These are phyloP conservation scores for Bauhinia variegata DNA, from an alignment of 306 rosid genomes.

Conservation along the genomic window DNA sequence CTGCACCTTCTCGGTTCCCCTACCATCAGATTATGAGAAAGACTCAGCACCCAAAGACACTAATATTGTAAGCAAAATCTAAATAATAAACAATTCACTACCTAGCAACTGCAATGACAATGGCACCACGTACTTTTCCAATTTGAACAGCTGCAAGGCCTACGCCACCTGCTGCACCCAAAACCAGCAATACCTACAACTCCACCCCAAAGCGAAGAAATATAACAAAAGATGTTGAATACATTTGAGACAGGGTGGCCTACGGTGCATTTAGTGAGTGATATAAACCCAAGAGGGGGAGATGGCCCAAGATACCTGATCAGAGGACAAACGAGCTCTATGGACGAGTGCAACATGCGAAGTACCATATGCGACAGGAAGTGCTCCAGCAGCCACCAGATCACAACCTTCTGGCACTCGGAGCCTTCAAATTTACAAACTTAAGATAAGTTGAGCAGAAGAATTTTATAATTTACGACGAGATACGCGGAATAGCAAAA, in stretches of 20 bases:
- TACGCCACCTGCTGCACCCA: conserved; percentile 97
- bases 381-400: conserved; percentile 82
- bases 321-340: conserved; percentile 71
- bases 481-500: neutral
- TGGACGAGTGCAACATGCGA: conserved; percentile 88
- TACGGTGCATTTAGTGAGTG: neutral
- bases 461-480: neutral
- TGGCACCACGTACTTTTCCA: conserved; percentile 81
- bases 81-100: conserved; percentile 33
- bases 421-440: conserved; percentile 54
- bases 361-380: conserved; percentile 91
- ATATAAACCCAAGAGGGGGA: neutral
- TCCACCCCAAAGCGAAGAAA: conserved; percentile 20
- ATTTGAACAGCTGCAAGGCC: conserved; percentile 95
- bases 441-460: neutral
- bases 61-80: neutral
- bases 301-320: conserved; percentile 71
- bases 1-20: conserved; percentile 84
- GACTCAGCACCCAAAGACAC: conserved; percentile 4
- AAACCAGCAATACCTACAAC: conserved; percentile 79
- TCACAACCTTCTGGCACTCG: conserved; percentile 86
- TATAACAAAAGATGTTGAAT: conserved; percentile 16
- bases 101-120: conserved; percentile 96
- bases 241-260: neutral
- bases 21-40: conserved; percentile 37